These are phyloP conservation scores for Pichia sp. DNA, from an alignment of 1,139 yeast species.

Conservation along the genomic window DNA sequence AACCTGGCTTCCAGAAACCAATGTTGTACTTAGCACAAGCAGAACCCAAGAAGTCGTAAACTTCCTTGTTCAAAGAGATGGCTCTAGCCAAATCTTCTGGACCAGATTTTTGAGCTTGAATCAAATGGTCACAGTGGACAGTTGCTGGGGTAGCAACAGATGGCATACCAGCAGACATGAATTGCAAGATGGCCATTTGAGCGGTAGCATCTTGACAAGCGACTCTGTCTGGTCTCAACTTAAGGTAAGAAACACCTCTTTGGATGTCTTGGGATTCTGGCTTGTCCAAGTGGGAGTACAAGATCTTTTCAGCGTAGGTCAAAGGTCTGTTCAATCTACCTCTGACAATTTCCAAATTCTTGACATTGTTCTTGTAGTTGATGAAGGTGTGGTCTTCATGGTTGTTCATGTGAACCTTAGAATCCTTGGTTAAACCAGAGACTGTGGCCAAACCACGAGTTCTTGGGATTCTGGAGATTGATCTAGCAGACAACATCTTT, in stretches of 20 bases:
- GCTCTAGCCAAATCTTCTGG: slow-evolving; percentile 91
- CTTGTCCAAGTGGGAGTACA: slow-evolving; percentile 94
- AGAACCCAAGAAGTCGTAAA: slow-evolving; percentile 87
- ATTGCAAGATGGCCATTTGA: slow-evolving; percentile 98
- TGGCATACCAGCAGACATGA: slow-evolving; percentile 96
- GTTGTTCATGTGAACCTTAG: slow-evolving; percentile 88
- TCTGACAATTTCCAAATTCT: slow-evolving; percentile 82
- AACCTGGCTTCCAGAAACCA: slow-evolving; percentile 99
- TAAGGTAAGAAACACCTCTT: slow-evolving; percentile 94
- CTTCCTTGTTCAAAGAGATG: slow-evolving; percentile 90
- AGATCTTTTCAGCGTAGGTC: slow-evolving; percentile 94
- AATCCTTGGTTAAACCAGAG: slow-evolving; percentile 72
- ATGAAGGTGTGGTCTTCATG: slow-evolving; percentile 82
- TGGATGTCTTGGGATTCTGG: slow-evolving; percentile 93
- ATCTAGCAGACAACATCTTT: slow-evolving; percentile 30
- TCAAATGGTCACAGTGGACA: slow-evolving; percentile 98
- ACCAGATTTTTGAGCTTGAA: slow-evolving; percentile 96
- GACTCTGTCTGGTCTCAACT: slow-evolving; percentile 98
- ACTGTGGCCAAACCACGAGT: slow-evolving; percentile 75
- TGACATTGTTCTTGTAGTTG: slow-evolving; percentile 72
- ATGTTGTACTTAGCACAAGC: slow-evolving; percentile 97
- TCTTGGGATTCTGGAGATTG: slow-evolving; percentile 26
- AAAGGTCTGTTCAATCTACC: slow-evolving; percentile 86
- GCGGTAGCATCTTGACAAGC: slow-evolving; percentile 99
- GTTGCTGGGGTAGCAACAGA: slow-evolving; percentile 95